These are phyloP conservation scores for Pythium guiyangense DNA, from an alignment of 352 stramenopile genomes.

Conservation along the genomic window DNA sequence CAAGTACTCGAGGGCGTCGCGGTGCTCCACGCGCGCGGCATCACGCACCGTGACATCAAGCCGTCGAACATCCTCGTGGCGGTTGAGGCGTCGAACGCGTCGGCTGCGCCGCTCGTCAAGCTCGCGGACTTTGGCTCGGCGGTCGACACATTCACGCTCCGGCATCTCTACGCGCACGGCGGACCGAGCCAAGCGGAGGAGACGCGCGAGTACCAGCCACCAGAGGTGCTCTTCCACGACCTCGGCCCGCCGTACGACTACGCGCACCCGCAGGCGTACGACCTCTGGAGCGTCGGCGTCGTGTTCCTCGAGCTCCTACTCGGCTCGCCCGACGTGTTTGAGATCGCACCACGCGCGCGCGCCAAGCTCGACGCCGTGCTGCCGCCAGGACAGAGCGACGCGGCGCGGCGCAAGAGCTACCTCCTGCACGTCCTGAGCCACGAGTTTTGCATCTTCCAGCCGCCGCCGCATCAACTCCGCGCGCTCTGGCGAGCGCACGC, in stretches of 20 bases:
- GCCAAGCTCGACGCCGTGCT: constrained; percentile 89
- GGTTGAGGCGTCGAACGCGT: constrained; percentile 15
- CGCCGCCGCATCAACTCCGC: constrained; percentile 43
- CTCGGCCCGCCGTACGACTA: constrained; percentile 58
- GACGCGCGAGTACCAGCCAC: constrained; percentile 94
- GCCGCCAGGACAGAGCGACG: constrained; percentile 21
- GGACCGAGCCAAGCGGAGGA: constrained; percentile 89
- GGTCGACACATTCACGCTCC: constrained; percentile 72
- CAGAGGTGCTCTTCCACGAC: constrained; percentile 84
- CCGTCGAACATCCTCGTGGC: constrained; percentile 77
- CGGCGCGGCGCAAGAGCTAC: constrained; percentile 51
- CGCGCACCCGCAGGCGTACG: constrained; percentile 65
- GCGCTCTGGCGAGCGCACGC: constrained; percentile 65
- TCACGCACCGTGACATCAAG: constrained; percentile 89
- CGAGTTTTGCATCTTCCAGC: constrained; percentile 85
- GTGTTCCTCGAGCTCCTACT: constrained; percentile 95
- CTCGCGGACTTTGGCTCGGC: constrained; percentile 88
- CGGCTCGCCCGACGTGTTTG: constrained; percentile 88
- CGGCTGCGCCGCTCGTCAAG: constrained; percentile 47
- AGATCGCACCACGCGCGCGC: constrained; percentile 81
- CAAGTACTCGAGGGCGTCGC: constrained; percentile 91
- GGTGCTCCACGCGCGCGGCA: constrained; percentile 83
- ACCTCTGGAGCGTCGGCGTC: constrained; percentile 93
- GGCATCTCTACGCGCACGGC: constrained; percentile 57
- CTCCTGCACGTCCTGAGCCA: constrained; percentile 73